Percentiles rank a stretch among this genome's conserved stretches.
Conservation (phyloP, 495 filamentous ascomycete species). For the Penicillium bialowiezense region DNA sequence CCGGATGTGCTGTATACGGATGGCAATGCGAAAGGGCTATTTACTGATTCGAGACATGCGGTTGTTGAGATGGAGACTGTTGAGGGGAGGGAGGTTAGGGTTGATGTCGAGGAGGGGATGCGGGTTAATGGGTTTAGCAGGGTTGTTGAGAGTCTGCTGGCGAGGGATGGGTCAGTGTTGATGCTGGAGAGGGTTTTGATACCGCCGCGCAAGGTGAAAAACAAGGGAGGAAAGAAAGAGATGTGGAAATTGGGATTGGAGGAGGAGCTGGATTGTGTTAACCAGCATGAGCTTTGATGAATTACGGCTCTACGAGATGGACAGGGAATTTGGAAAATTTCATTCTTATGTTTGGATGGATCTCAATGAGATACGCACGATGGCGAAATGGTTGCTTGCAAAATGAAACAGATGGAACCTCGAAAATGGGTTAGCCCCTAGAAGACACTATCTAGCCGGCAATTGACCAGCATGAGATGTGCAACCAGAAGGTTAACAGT, state of each 20-base stretch:
- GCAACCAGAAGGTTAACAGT: background rate
- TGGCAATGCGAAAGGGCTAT: constrained; percentile 13
- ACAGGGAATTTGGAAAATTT: constrained; percentile 17
- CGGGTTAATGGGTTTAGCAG: constrained; percentile 65
- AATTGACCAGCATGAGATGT: background rate
- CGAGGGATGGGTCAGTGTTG: constrained; percentile 73
- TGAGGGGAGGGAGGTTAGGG: constrained; percentile 56
- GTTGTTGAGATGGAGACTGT: constrained; percentile 68
- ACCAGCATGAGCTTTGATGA: constrained; percentile 15
- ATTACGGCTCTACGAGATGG: background rate
- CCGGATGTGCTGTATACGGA: constrained; percentile 57
- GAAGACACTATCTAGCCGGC: background rate
- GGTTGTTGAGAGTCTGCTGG: constrained; percentile 65
- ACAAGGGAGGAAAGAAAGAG: constrained; percentile 39
- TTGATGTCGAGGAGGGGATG: constrained; percentile 70
- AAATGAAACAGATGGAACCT: background rate
- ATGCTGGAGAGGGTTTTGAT: constrained; percentile 67
- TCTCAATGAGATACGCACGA: constrained; percentile 18
- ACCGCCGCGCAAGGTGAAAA: constrained; percentile 58
- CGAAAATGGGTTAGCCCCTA: background rate
- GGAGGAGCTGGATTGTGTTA: constrained; percentile 48
- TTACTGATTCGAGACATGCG: constrained; percentile 14
- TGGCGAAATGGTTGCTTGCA: constrained; percentile 3
- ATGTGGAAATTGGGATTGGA: constrained; percentile 63
- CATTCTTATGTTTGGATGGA: constrained; percentile 26